Evolutionary conservation across 2,329 filamentous ascomycete genomes (phyloP), one percentile per base, ranked within the genome.

Genomic region (Ploettnerulaceae sp.): DNA sequence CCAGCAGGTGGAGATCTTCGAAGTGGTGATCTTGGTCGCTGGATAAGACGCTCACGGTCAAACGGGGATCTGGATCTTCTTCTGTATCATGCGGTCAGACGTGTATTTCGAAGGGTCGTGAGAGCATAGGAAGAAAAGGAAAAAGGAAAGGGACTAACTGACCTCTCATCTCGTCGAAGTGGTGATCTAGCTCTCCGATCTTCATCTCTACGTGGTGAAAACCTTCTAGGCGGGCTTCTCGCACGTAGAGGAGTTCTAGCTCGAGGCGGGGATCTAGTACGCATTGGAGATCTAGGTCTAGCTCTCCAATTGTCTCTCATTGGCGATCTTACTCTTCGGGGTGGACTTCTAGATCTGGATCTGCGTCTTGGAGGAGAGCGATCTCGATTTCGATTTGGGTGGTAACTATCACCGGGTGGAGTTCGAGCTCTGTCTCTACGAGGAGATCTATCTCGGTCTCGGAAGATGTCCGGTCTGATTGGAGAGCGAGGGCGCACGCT

Each of bases 111-210:
- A 12, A 36, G 4, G 7, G 7, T 18, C n/a, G n/a, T n/a, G n/a
- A n/a, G n/a, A n/a, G n/a, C n/a, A n/a, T n/a, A n/a, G n/a, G n/a
- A n/a, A n/a, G n/a, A n/a, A n/a, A n/a, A n/a, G n/a, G n/a, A n/a
- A n/a, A n/a, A n/a, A 33, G 12, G 8, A 33, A 4, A 33, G 8
- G 4, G 5, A 29, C 11, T 5, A 38, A 26, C 15, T 24, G 43
- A 58, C 59, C 61, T 59, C 9, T 63, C 59, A 39, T 61, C 56
- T 53, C 61, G 53, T 48, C 62, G 57, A 29, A 55, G 59, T 14
- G 62, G 62, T 33, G 70, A 58, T 70, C 73, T 52, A 60, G 68
- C 52, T 55, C 60, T 55, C 42, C 64, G 55, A 51, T 62, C 53
- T 53, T 65, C 64, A 61, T 61, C 62, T 58, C 58, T 66, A 61